These are phyloP conservation scores for Hemisphaericaspora xylofermentans DNA, from an alignment of 1,139 yeast genomes.

Conservation along the genomic window DNA sequence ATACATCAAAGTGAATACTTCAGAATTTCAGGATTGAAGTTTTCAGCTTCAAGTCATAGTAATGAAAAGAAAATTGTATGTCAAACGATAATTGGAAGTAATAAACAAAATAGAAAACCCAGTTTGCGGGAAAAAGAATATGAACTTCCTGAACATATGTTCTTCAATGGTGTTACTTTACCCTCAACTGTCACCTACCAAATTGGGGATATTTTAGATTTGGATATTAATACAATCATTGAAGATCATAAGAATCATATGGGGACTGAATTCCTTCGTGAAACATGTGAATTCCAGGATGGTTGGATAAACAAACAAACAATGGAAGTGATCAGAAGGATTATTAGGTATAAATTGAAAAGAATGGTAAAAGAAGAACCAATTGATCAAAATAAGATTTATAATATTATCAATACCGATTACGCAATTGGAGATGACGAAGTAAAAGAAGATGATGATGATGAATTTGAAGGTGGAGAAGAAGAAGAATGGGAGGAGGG, in stretches of 20 bases:
- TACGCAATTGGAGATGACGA: conserved; percentile 32
- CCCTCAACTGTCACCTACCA: conserved; percentile 76
- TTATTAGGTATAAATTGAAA: conserved; percentile 71
- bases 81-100: conserved; percentile 15
- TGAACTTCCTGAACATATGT: conserved; percentile 48
- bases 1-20: conserved; percentile 84
- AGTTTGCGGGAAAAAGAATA: conserved; percentile 17
- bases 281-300: conserved; percentile 42
- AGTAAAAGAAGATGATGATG: conserved; percentile 25
- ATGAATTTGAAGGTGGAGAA: conserved; percentile 21
- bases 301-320: conserved; percentile 79
- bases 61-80: conserved; percentile 18
- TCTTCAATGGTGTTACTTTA: conserved; percentile 69
- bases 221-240: conserved; percentile 54
- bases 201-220: conserved; percentile 77
- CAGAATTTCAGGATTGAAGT: conserved; percentile 46
- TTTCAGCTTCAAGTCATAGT: conserved; percentile 8
- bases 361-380: conserved; percentile 48
- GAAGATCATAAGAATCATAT: conserved; percentile 30
- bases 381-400: conserved; percentile 40
- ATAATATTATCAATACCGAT: conserved; percentile 42
- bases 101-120: conserved; percentile 17
- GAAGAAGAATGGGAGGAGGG: conserved; percentile 18
- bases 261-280: conserved; percentile 46
- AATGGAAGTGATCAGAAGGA: conserved; percentile 61